Evolutionary conservation across 1,139 yeast species (phyloP), one percentile per base, ranked within the genome.

Genomic region (Suhomyces taliae): DNA sequence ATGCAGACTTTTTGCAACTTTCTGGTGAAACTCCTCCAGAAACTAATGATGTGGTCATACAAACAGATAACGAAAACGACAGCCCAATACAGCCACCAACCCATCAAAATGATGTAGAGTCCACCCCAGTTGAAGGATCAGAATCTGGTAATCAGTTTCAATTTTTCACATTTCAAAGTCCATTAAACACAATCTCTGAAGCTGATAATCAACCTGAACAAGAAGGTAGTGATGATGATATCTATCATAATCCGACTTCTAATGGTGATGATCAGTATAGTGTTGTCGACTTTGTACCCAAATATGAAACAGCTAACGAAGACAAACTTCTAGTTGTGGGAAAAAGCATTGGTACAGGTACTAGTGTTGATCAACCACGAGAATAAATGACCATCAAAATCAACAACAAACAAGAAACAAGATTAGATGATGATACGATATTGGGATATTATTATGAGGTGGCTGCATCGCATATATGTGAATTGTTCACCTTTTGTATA

Each of bases 241-340:
- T 51, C 45, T 56, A 53, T 34, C 54, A 53, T 37, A 58, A 54
- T 12, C 19, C 41, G 3, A 9, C 41, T 9, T 26, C 39, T 24
- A 31, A n/a, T 8, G 27, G 33, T 24, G 59, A 57, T 27, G 65
- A 64, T 35, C 62, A 58, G 46, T 57, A 61, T 38, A 64, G 63
- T 36, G 55, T 56, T 8, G 60, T 61, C 14, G 78, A 72, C 45
- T 67, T 57, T 49, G 79, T 73, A 4, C 79, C 79, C 1, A 65
- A 62, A 50, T 74, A 74, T 54, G 67, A 68, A 47, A 53, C 59
- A 7, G 63, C 65, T 2, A 61, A 59, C 34, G 57, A 67, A 40
- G 75, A 70, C 56, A 54, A 48, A 40, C 54, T 66, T 24, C 39
- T 50, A 12, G 44, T 42, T 31, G 44, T 48, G 19, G 51, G 51